These are phyloP conservation scores for Ophiosphaerella korrae DNA, from an alignment of 2,329 filamentous ascomycete species.

Conservation along the genomic window DNA sequence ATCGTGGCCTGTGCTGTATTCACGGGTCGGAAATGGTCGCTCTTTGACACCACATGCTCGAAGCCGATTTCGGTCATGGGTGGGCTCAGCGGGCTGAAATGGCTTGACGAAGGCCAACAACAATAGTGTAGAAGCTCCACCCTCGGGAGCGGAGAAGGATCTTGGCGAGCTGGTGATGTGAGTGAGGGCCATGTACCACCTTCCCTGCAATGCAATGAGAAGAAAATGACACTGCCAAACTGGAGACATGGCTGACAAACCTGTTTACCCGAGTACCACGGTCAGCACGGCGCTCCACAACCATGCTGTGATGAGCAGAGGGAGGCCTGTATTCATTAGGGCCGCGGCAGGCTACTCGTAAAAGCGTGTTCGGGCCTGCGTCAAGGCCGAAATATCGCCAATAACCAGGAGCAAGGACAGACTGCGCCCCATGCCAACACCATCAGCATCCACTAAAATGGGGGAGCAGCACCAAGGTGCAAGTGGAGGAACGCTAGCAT, in stretches of 20 bases:
- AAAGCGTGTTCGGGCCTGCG: neutral
- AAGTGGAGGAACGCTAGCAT: conserved; percentile 23
- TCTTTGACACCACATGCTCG: no score
- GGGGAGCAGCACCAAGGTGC: conserved; percentile 3
- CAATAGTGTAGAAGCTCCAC: neutral
- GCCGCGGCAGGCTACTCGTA: neutral
- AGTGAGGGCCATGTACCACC: neutral
- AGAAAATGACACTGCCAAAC: neutral
- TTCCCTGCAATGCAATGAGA: neutral
- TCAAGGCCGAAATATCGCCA: conserved; percentile 27
- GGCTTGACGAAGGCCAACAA: neutral
- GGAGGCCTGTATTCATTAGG: neutral
- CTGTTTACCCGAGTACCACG: neutral
- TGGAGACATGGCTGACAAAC: neutral
- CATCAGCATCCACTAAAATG: no score
- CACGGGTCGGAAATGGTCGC: no score
- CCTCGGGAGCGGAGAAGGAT: neutral
- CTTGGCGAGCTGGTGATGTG: neutral
- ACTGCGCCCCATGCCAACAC: conserved; percentile 5
- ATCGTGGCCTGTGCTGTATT: neutral
- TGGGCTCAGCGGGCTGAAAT: no score
- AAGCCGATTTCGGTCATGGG: no score
- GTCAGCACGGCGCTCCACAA: conserved; percentile 2
- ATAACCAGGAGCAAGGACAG: conserved; percentile 11
- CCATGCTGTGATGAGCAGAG: conserved; percentile 1